A percentile compares a stretch with the other conserved stretches of the same genome.
These are phyloP conservation scores for Phylloporus scabripes DNA, from an alignment of 768 basidiomycete genomes.

Conservation along the genomic window DNA sequence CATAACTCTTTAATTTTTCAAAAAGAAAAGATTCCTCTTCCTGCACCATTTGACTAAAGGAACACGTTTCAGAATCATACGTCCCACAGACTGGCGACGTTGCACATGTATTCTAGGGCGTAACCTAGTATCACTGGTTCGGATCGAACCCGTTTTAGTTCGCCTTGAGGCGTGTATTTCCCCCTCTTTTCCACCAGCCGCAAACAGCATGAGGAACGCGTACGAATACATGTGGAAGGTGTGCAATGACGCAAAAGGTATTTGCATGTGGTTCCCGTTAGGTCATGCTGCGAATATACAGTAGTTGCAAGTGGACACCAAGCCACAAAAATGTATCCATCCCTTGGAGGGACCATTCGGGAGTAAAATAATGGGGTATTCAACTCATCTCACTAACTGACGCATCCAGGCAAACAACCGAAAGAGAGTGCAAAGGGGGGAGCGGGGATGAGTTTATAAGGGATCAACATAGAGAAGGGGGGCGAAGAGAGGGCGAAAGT, in stretches of 20 bases:
- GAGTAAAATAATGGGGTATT: not conserved
- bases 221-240: not conserved
- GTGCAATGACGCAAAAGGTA: not conserved
- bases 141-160: constrained; percentile 1
- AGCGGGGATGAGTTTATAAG: not conserved
- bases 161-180: constrained; percentile 7
- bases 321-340: constrained; percentile 17
- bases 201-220: not conserved
- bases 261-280: not conserved
- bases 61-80: constrained; percentile 17
- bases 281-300: constrained; percentile 4
- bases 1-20: constrained; percentile 1
- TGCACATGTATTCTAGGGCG: constrained; percentile 8
- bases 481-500: not conserved
- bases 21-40: not conserved
- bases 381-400: not conserved
- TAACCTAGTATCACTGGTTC: constrained; percentile 7
- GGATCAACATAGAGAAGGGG: not conserved
- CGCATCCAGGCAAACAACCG: not conserved
- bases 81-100: constrained; percentile 4
- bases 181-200: not conserved
- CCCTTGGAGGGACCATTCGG: constrained; percentile 1
- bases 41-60: constrained; percentile 9
- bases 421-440: not conserved
- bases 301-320: not conserved